Evolutionary conservation across 1,284 basidiomycete genomes (phyloP).

Genomic region (Marasmius sp.): DNA sequence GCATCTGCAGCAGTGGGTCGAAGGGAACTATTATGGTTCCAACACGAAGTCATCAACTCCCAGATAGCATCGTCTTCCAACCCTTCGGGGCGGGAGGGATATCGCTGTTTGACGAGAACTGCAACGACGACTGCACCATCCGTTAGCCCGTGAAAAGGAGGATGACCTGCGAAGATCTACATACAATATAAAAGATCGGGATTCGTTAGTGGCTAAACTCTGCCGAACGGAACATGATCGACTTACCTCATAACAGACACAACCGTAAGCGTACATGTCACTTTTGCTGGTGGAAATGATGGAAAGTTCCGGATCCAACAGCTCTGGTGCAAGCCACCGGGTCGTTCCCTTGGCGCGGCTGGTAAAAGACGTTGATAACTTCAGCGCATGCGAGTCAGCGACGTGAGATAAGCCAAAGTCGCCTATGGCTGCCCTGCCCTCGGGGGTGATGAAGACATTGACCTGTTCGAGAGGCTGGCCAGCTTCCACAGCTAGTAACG

Average conservation of each 20-base stretch:
- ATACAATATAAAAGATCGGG: background rate
- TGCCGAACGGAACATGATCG: background rate
- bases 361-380: background rate
- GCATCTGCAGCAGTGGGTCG: background rate
- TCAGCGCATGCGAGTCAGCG: background rate
- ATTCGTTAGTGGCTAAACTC: background rate
- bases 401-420: background rate
- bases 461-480: background rate
- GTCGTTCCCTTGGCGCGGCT: background rate
- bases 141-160: background rate
- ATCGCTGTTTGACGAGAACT: background rate
- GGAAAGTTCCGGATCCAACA: background rate
- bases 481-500: background rate
- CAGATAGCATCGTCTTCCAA: background rate
- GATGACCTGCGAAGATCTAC: background rate
- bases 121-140: background rate
- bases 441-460: background rate
- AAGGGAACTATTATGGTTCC: background rate
- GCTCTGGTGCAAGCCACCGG: background rate
- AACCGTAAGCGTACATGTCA: background rate
- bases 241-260: constrained; percentile 1
- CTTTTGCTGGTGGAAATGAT: background rate
- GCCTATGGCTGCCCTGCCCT: background rate
- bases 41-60: background rate
- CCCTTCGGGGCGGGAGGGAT: background rate